These are phyloP conservation scores for Gnomoniopsis sp. DNA, from an alignment of 2,329 filamentous ascomycete species.

Conservation along the genomic window DNA sequence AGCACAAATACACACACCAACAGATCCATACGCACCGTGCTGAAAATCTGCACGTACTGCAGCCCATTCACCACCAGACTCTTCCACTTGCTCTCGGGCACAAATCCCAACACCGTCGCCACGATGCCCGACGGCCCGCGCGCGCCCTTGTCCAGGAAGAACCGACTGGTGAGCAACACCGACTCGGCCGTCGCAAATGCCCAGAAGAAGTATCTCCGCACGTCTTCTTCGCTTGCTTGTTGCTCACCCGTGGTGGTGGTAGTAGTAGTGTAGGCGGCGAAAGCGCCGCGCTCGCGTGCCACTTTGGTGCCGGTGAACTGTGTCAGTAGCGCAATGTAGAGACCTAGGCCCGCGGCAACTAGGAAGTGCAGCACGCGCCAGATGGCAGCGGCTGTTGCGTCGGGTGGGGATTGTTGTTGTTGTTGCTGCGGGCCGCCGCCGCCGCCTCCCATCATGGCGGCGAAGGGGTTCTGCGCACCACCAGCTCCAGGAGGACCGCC, in stretches of 20 bases:
- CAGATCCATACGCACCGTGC: conserved; percentile 69
- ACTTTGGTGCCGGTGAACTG: conserved; percentile 65
- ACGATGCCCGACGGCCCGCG: conserved; percentile 59
- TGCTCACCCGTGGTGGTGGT: conserved; percentile 19
- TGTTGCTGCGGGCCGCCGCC: conserved; percentile 30
- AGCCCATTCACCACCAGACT: conserved; percentile 44
- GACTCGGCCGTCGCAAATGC: conserved; percentile 78
- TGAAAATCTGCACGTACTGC: conserved; percentile 68
- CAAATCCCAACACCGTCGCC: conserved; percentile 59
- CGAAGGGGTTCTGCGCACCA: conserved; percentile 28
- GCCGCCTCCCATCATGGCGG: conserved; percentile 41
- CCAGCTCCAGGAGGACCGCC: conserved; percentile 31
- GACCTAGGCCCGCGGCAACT: conserved; percentile 65
- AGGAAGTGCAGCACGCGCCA: conserved; percentile 74
- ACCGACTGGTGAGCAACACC: conserved; percentile 66
- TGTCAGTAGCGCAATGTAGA: conserved; percentile 67
- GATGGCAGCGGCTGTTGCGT: conserved; percentile 45
- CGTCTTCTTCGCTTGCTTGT: conserved; percentile 21
- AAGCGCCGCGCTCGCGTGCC: conserved; percentile 47
- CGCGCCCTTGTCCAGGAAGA: conserved; percentile 63
- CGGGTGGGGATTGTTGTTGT: conserved; percentile 28
- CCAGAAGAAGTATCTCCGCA: conserved; percentile 64
- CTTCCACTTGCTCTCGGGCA: conserved; percentile 61
- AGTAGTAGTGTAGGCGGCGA: conserved; percentile 29
- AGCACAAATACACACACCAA: conserved; percentile 74